Percentiles rank a stretch among this genome's conserved stretches.
Conservation (phyloP, 768 basidiomycete genomes). For the Cystofilobasidium macerans region DNA sequence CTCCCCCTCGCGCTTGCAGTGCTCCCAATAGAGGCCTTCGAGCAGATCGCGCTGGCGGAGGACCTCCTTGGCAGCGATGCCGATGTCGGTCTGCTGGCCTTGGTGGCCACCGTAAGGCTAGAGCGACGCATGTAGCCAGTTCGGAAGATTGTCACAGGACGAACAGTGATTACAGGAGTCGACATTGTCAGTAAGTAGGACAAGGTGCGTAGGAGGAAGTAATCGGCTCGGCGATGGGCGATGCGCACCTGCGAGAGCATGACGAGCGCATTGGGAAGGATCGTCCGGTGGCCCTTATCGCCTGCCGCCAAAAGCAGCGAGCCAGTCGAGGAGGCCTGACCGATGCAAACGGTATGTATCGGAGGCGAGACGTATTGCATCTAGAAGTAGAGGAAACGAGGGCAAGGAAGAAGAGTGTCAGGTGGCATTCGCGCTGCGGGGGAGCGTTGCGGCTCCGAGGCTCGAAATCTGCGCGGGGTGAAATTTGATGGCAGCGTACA, state of each 20-base stretch:
- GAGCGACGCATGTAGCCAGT: too few relatives aligned
- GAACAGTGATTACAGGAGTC: too few relatives aligned
- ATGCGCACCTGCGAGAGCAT: slow-evolving; percentile 72
- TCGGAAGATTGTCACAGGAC: background rate
- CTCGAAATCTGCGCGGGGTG: too few relatives aligned
- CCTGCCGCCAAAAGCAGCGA: slow-evolving; percentile 82
- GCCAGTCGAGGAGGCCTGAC: slow-evolving; percentile 92
- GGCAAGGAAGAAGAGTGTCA: background rate
- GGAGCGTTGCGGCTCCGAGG: too few relatives aligned
- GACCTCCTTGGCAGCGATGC: slow-evolving; percentile 93
- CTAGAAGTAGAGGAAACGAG: background rate
- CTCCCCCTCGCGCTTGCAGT: slow-evolving; percentile 64
- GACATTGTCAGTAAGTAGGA: too few relatives aligned
- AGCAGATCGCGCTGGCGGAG: slow-evolving; percentile 71
- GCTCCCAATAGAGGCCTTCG: slow-evolving; percentile 77
- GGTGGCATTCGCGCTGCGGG: too few relatives aligned
- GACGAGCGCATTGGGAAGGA: slow-evolving; percentile 84
- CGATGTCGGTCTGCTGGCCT: slow-evolving; percentile 91
- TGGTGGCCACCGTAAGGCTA: slow-evolving; percentile 93
- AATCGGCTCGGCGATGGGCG: background rate
- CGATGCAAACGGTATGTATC: slow-evolving; percentile 92
- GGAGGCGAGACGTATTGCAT: slow-evolving; percentile 47
- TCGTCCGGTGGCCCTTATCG: slow-evolving; percentile 75
- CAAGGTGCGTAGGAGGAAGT: too few relatives aligned
- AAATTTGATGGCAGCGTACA: too few relatives aligned